Base-by-base conservation (phyloP, 371 early-diverging fungal species). In the Lichtheimia ornata region DNA sequence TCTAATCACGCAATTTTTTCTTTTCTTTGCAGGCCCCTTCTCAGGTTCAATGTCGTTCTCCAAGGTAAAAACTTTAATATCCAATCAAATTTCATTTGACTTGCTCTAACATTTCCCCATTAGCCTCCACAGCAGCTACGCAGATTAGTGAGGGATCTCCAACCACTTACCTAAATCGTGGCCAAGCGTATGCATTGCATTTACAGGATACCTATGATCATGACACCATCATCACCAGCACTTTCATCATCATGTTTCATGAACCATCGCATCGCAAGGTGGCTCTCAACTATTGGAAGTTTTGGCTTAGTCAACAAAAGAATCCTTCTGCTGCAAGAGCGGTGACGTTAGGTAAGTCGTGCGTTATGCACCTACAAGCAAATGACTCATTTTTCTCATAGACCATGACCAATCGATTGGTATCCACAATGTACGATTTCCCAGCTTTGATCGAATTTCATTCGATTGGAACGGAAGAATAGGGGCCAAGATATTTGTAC, bases 241-340 rank as follows among this genome's bases (percentile, higher is more conserved):
- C 85, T 0, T 63, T 91, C 59, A 83, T 82, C 14, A 81, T 93
- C 42, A 81, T 87, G 25, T 93, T 93, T 63, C 91, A 91, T 59
- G 92, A 91, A 42, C 81, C 83, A 5, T 73, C 81, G 25, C 92
- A 93, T 65, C 86, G 88, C 25, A 79, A 82, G 58, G 73, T 88
- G 11, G 88, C 91, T 0, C 72, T 80, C 5, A 83, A 83, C 28
- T 89, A 89, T 62, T 92, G 92, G 93, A 83, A 81, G 56, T 90
- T 89, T 62, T 93, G 93, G 93, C 73, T 91, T 20, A 83, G 83
- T 62, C 91, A 91, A 60, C 91, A 91, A 64, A 71, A 82, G n/a
- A 76, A 73, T 22, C 84, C 87, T n/a, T 77, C 81, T 41, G 68
- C 74, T 20, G 88, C 92, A 0, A 73, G 88, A 57, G 91, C 91